These are phyloP conservation scores for Sorghum bicolor DNA, from an alignment of 176 grass and related monocot genomes.

Conservation along the genomic window DNA sequence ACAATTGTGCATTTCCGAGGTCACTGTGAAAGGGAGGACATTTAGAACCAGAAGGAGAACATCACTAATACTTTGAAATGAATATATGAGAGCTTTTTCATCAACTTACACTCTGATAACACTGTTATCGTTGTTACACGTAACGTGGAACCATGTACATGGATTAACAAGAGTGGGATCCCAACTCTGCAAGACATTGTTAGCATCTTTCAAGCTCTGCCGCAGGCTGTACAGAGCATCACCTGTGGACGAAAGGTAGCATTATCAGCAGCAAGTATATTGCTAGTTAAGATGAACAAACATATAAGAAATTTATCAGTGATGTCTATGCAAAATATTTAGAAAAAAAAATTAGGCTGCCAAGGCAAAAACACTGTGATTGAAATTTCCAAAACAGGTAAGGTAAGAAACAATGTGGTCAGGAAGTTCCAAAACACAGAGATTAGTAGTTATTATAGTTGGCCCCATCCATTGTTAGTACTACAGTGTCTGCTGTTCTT, in stretches of 20 bases:
- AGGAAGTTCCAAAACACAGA: background rate
- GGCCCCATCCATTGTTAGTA: background rate
- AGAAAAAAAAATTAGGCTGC: background rate
- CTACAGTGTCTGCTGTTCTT: background rate
- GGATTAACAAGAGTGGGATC: slow-evolving; percentile 70
- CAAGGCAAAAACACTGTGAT: background rate
- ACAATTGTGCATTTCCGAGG: slow-evolving; percentile 73
- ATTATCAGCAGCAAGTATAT: background rate
- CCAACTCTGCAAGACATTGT: slow-evolving; percentile 73
- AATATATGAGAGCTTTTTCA: background rate
- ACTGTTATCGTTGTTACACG: slow-evolving; percentile 63
- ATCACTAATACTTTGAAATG: background rate
- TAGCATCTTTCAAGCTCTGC: slow-evolving; percentile 56
- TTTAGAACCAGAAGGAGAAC: background rate
- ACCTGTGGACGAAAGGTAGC: slow-evolving; percentile 31
- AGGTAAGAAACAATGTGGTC: background rate
- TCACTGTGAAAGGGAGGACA: slow-evolving; percentile 45
- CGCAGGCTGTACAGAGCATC: slow-evolving; percentile 66
- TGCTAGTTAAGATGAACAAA: background rate
- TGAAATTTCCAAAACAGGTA: background rate
- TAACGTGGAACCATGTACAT: slow-evolving; percentile 85
- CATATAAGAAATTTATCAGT: background rate
- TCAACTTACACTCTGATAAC: slow-evolving; percentile 75
- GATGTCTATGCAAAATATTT: background rate
- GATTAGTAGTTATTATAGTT: background rate